Base-by-base conservation (phyloP, 441 rosid species). In the Francoa sonchifolia region DNA sequence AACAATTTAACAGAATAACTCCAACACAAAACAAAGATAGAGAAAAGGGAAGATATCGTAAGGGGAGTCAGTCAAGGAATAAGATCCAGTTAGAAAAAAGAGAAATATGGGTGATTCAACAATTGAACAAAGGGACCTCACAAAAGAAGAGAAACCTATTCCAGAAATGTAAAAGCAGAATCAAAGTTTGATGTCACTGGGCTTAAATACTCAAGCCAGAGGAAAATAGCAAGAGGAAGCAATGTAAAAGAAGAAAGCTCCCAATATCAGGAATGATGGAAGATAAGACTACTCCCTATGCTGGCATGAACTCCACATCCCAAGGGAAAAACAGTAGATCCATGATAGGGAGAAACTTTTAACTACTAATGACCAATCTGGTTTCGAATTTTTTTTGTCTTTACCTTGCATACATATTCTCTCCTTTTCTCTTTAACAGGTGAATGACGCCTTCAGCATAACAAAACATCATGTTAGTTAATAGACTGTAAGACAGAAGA, bases 381-480 rank as follows among this genome's bases (percentile, higher is more conserved):
- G 59, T 72, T 69, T 81, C 73, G 48, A 63, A n/a, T n/a, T 41
- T 20, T 46, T 58, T 50, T 56, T 42, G 50, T 44, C 48, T 75
- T 82, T 86, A 90, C 96, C 99, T 86, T 90, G 95, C 95, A 83
- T 54, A 78, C 67, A 81, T 90, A 86, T 59, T 86, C 96, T 68
- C 96, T 86, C 66, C 94, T 77, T 78, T 82, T 73, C 63, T 89
- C 93, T 73, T 72, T 83, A 74, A 75, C 57, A 26, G 94, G 94
- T 76, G 99, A 73, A 61, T 58, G 81, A 48, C 84, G 95, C 99
- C 96, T 86, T 90, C 99, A 90, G 82, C 83, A 86, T 71, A 76
- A 78, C 68, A 86, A 86, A 90, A 73, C 64, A 86, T 37, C 65
- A 68, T 72, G 87, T 82, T 72, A 87, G 97, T 74, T 57, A 43